Percentiles rank a stretch among this genome's conserved stretches.
Conservation (phyloP, 805 yeast species). For the Yamadazyma insecticola region DNA sequence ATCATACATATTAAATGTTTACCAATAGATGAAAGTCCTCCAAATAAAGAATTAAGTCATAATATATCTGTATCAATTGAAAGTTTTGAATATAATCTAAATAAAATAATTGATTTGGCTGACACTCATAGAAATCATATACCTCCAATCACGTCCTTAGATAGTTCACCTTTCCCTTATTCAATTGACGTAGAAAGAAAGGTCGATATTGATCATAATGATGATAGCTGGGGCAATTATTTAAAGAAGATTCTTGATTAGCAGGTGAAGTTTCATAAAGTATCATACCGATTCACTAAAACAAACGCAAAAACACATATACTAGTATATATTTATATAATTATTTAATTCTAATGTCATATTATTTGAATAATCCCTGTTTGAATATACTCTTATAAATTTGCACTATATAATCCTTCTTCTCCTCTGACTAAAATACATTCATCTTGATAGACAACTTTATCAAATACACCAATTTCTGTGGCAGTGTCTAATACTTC, state of each 20-base stretch:
- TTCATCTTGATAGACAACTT: constrained; percentile 46
- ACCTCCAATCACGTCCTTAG: constrained; percentile 69
- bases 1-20: constrained; percentile 45
- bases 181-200: constrained; percentile 20
- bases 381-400: no score
- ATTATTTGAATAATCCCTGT: no score
- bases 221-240: constrained; percentile 39
- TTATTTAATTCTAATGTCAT: neutral
- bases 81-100: constrained; percentile 37
- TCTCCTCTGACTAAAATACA: constrained; percentile 75
- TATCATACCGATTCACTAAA: no score
- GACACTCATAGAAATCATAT: constrained; percentile 61
- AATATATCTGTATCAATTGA: constrained; percentile 22
- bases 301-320: no score
- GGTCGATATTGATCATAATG: constrained; percentile 10
- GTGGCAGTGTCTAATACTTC: constrained; percentile 43
- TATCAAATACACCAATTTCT: constrained; percentile 26
- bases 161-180: constrained; percentile 60
- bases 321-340: no score
- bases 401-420: constrained; percentile 36
- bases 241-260: constrained; percentile 40
- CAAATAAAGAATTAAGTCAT: constrained; percentile 6
- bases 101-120: constrained; percentile 46
- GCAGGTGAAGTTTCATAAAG: no score
- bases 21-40: constrained; percentile 15